Evolutionary conservation across 1,284 basidiomycete genomes (phyloP).

Genomic region (Fomes fomentarius): DNA sequence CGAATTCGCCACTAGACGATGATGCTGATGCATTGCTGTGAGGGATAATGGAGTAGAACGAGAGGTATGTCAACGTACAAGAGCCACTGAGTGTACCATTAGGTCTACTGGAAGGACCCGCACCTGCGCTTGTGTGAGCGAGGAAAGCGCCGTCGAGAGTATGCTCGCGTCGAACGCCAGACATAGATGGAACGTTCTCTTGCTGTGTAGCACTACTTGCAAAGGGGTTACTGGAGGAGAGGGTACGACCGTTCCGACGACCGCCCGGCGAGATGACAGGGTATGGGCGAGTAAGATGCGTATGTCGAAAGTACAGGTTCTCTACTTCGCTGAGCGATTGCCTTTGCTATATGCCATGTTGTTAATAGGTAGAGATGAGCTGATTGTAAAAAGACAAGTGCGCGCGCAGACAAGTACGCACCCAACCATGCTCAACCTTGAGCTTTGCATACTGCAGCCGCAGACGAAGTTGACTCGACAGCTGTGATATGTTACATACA

Average conservation of each 20-base stretch:
- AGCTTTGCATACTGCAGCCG: conserved; percentile 76
- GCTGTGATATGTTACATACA: conserved; percentile 39
- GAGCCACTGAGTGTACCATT: conserved; percentile 3
- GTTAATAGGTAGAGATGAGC: no score
- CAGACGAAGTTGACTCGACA: conserved; percentile 74
- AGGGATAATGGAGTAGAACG: not conserved
- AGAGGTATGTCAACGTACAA: conserved; percentile 6
- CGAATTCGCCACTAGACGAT: conserved; percentile 9
- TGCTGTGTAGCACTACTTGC: not conserved
- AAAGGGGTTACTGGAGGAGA: conserved; percentile 1
- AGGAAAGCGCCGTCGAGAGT: not conserved
- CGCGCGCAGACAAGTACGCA: conserved; percentile 35
- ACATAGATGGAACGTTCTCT: not conserved
- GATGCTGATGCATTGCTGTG: conserved; percentile 2
- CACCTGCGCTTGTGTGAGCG: not conserved
- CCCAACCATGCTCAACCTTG: conserved; percentile 83
- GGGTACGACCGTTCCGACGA: conserved; percentile 16
- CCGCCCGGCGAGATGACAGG: conserved; percentile 24
- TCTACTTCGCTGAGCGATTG: conserved; percentile 79
- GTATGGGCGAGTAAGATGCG: conserved; percentile 41
- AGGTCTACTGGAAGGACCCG: not conserved
- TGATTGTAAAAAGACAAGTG: not conserved
- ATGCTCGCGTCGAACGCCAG: not conserved
- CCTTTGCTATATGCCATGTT: no score
- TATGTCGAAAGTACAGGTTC: conserved; percentile 77